Evolutionary conservation across 345 rosid genomes (phyloP).

Genomic region (Eucalyptus pumila): DNA sequence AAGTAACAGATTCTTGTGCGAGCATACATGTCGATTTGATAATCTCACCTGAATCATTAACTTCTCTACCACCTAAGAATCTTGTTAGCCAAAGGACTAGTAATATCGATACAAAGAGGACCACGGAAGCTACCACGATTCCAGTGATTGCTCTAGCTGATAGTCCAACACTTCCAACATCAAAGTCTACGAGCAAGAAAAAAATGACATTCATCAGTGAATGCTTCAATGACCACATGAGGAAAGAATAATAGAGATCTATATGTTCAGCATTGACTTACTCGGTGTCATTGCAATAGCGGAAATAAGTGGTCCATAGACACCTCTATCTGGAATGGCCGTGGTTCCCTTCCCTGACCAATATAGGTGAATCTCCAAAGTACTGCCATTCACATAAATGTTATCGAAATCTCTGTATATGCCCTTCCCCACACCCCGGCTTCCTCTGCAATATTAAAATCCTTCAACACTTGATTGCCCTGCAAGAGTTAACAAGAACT

Average conservation of each 20-base stretch:
- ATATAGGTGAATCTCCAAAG: conserved; percentile 60
- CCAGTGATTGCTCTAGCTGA: conserved; percentile 65
- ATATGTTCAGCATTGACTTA: conserved; percentile 7
- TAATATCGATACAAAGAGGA: conserved; percentile 20
- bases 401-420: conserved; percentile 5
- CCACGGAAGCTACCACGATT: conserved; percentile 39
- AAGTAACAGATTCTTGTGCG: neutral
- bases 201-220: neutral
- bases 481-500: neutral
- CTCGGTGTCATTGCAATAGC: conserved; percentile 74
- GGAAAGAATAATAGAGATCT: neutral
- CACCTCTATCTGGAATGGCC: conserved; percentile 47
- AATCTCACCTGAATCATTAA: conserved; percentile 39
- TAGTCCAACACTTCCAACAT: conserved; percentile 42
- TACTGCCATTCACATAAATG: conserved; percentile 36
- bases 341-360: conserved; percentile 92
- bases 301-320: conserved; percentile 85
- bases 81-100: conserved; percentile 30
- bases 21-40: neutral
- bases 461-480: conserved; percentile 40
- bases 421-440: conserved; percentile 61
- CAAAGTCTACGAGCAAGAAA: conserved; percentile 32
- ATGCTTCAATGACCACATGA: neutral
- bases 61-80: conserved; percentile 40
- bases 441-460: conserved; percentile 50